Evolutionary conservation across 192 early-diverging fungal genomes (phyloP), one percentile per base, ranked within the genome.

Genomic region (Coemansia sp.): DNA sequence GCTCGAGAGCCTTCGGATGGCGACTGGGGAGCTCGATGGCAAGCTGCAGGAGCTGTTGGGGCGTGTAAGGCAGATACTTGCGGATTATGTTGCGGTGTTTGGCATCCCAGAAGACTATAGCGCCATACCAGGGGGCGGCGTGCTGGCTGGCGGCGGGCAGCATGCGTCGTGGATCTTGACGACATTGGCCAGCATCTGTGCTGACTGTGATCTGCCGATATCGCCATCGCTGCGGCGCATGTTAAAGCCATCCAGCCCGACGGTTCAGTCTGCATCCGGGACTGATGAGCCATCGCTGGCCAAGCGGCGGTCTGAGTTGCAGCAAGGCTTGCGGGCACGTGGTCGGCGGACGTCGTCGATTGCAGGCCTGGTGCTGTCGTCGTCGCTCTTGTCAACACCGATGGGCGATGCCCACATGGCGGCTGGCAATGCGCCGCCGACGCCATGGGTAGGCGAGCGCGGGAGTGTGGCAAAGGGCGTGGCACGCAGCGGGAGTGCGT

Each of bases 321-420:
- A 64, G 36, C 48, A 43, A 34, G 48, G 59, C 20, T 23, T 64
- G 11, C 57, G 40, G 34, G 60, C 67, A 0, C 76, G 51, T 55
- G 51, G 51, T 3, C 71, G 77, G 6, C 65, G 77, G 51, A 70
- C 67, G 43, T 71, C 77, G 13, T 80, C 77, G 40, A 62, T 80
- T 9, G 77, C 77, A 1, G 77, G 77, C 5, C 59, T 63, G 33
- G 65, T 74, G 50, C 63, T 80, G 23, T 57, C 72, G n/a, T 55
- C 70, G 6, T 48, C 73, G n/a, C 23, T 76, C 45, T 28, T 64
- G 1, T 51, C 53, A 0, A 64, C 61, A 9, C 61, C 71, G 9
- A 13, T 63, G 31, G 24, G 65, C 2, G 56, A 62, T 5, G 33
- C 45, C 3, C 37, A 51, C 0, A 46, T 63, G 28, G 24, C 42